Conservation (phyloP, 208 protist species). For the Trypanosoma platydactyli region DNA sequence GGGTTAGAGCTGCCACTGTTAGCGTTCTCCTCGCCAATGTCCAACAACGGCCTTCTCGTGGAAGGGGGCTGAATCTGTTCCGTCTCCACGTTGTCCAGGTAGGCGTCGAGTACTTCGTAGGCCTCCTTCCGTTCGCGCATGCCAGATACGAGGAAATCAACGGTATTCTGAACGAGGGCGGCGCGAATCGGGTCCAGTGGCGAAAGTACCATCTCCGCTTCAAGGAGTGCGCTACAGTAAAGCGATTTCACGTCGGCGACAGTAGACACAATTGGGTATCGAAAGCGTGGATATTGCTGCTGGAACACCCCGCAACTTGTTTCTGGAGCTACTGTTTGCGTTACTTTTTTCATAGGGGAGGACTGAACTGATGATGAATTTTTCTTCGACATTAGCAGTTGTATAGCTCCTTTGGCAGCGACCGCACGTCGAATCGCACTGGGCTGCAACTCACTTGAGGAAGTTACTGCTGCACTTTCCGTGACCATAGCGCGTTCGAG, state of each 20-base stretch:
- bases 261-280: constrained; percentile 60
- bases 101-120: constrained; percentile 45
- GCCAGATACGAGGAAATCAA: constrained; percentile 48
- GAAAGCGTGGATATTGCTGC: constrained; percentile 59
- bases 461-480: neutral
- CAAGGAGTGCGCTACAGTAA: constrained; percentile 57
- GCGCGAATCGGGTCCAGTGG: constrained; percentile 85
- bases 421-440: neutral
- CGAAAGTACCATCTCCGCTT: constrained; percentile 68
- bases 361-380: constrained; percentile 18
- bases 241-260: constrained; percentile 59
- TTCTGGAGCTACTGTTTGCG: neutral
- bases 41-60: constrained; percentile 8
- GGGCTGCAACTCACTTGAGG: constrained; percentile 1
- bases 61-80: constrained; percentile 56
- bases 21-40: constrained; percentile 18
- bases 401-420: neutral
- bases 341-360: neutral
- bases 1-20: constrained; percentile 10
- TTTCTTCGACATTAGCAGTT: constrained; percentile 9
- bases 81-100: constrained; percentile 68
- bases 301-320: constrained; percentile 26
- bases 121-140: constrained; percentile 26
- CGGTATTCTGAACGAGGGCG: constrained; percentile 75
- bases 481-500: neutral